A percentile compares a stretch with the other conserved stretches of the same genome.
Conservation (phyloP, 257 asterid genomes). For the Fraxinus cuspidata region DNA sequence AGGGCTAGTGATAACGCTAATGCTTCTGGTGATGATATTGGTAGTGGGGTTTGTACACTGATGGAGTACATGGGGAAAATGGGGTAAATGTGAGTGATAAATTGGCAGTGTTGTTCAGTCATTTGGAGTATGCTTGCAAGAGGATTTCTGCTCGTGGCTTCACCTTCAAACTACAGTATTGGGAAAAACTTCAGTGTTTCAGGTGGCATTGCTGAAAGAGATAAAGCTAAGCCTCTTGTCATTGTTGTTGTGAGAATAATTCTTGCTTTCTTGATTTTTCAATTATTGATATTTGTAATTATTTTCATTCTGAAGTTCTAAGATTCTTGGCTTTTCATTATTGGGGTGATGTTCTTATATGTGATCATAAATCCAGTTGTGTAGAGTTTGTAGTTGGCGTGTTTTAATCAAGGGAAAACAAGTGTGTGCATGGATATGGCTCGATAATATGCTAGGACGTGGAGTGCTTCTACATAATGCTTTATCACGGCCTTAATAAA, state of each 20-base stretch:
- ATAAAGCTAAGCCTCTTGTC: slow-evolving; percentile 91
- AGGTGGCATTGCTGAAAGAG: slow-evolving; percentile 54
- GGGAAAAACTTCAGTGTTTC: slow-evolving; percentile 29
- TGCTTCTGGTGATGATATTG: slow-evolving; percentile 19
- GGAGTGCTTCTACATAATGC: not conserved
- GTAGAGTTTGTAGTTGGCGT: not conserved
- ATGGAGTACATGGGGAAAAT: slow-evolving; percentile 66
- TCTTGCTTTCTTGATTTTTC: not conserved
- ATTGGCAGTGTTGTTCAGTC: slow-evolving; percentile 59
- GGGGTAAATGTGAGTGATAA: slow-evolving; percentile 71
- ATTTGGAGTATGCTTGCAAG: slow-evolving; percentile 82
- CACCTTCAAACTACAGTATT: slow-evolving; percentile 74
- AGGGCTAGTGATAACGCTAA: slow-evolving; percentile 16
- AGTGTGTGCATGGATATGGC: not conserved
- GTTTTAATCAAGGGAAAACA: not conserved
- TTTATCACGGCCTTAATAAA: not conserved
- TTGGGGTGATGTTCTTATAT: not conserved
- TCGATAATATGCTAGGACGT: not conserved
- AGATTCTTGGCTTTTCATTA: not conserved
- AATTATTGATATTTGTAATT: not conserved
- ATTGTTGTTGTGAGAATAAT: slow-evolving; percentile 61
- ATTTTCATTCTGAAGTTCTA: not conserved
- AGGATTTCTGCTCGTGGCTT: slow-evolving; percentile 90
- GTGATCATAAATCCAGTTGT: not conserved
- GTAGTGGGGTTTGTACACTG: slow-evolving; percentile 53